Evolutionary conservation across 257 asterid genomes (phyloP), one percentile per base, ranked within the genome.

Genomic region (Craterostigma plantagineum): DNA sequence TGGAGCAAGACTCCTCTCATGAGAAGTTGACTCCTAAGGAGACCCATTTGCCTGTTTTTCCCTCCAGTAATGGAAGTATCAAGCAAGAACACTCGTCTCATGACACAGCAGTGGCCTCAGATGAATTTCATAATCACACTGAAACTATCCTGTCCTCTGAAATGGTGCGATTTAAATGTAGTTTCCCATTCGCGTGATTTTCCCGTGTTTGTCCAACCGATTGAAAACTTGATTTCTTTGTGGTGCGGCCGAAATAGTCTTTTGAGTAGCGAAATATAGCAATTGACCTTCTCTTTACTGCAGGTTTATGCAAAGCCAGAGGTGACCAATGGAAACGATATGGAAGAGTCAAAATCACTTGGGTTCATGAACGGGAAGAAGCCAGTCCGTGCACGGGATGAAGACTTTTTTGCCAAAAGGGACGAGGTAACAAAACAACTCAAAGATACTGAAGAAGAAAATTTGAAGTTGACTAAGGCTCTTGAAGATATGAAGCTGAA

Each of bases 41-140:
- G 52, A 18, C 72, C 27, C 61, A 52, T 50, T 54, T 70, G 57
- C 77, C 79, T 43, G 68, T 63, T 55, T 43, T 66, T 68, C 60
- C 63, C 36, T 75, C 86, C 14, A 67, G 62, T 56, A 66, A 76
- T 57, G 92, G 77, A 63, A 50, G 60, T 50, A 33, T 49, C 59
- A 76, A 72, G 66, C 87, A 67, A 67, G 91, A 74, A 38, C 63
- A 23, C 6, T 23, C 72, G 27, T 58, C 62, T 42, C 7, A 51
- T 49, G 77, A 64, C 30, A 52, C 71, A 51, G 42, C 52, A 43
- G 38, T 45, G 14, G 62, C 38, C 11, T 52, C 58, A 17, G 71
- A 72, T 55, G 69, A 62, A 54, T 41, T 59, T 58, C 67, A 48
- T 52, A 57, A 56, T 60, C 75, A 73, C 38, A 65, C 48, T 56